These are phyloP conservation scores for Cutaneotrichosporon dermatis DNA, from an alignment of 1,284 basidiomycete species.

Conservation along the genomic window DNA sequence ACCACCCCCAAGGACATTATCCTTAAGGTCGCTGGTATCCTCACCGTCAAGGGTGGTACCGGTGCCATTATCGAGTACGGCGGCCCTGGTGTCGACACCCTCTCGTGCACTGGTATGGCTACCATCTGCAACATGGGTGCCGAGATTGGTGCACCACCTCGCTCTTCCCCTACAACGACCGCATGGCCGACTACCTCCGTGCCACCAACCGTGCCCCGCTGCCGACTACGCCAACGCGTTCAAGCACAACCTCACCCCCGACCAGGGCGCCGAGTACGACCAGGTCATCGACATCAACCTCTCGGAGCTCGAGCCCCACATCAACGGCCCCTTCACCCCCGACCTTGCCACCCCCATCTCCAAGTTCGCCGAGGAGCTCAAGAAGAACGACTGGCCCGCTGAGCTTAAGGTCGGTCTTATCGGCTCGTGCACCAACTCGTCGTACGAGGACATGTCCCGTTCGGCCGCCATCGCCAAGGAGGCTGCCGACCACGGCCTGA, in stretches of 20 bases:
- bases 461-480: constrained; percentile 89
- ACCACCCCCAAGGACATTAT: constrained; percentile 97
- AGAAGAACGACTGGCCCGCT: constrained; percentile 93
- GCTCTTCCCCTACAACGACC: constrained; percentile 95
- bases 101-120: constrained; percentile 98
- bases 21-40: constrained; percentile 93
- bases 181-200: constrained; percentile 88
- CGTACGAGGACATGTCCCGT: constrained; percentile 99
- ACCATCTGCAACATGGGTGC: constrained; percentile 99
- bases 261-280: constrained; percentile 90
- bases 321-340: constrained; percentile 98
- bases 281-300: constrained; percentile 92
- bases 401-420: constrained; percentile 97
- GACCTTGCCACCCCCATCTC: constrained; percentile 95
- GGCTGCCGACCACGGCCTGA: constrained; percentile 79
- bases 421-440: constrained; percentile 99
- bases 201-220: constrained; percentile 95
- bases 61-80: constrained; percentile 95
- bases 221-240: constrained; percentile 87
- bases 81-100: constrained; percentile 88
- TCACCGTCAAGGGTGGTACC: constrained; percentile 97
- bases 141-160: constrained; percentile 99
- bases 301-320: constrained; percentile 93
- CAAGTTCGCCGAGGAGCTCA: constrained; percentile 85
- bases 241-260: constrained; percentile 86